Evolutionary conservation across 2,329 filamentous ascomycete genomes (phyloP).

Genomic region (Penicillium sp.): DNA sequence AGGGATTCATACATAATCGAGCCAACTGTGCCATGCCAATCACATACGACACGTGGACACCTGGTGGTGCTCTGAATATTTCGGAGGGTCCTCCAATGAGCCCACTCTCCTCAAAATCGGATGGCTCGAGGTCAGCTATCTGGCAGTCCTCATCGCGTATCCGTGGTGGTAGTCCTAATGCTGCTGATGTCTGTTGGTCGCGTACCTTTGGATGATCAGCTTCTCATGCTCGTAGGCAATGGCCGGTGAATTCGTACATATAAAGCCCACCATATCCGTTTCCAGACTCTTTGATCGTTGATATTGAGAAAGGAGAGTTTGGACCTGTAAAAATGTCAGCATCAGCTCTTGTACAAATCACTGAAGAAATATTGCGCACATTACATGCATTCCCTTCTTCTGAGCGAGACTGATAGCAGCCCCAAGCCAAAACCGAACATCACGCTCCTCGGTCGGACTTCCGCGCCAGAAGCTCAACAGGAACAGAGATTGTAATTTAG

Average conservation of each 20-base stretch:
- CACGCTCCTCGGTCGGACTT: conserved; percentile 50
- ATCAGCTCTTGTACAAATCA: not conserved
- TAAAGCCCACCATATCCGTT: conserved; percentile 57
- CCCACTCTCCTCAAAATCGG: conserved; percentile 41
- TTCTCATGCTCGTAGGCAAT: not conserved
- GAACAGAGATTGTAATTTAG: conserved; percentile 54
- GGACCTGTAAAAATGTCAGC: conserved; percentile 21
- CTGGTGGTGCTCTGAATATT: conserved; percentile 33
- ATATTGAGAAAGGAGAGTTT: conserved; percentile 32
- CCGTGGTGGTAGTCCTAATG: conserved; percentile 48
- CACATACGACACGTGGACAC: conserved; percentile 36
- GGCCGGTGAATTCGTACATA: conserved; percentile 37
- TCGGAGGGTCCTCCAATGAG: conserved; percentile 22
- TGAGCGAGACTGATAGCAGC: conserved; percentile 56
- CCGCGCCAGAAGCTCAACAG: conserved; percentile 59
- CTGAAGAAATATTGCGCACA: conserved; percentile 18
- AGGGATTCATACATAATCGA: conserved; percentile 32
- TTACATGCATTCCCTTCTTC: conserved; percentile 44
- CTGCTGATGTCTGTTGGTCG: conserved; percentile 51
- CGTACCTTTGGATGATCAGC: conserved; percentile 36
- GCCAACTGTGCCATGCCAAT: conserved; percentile 45
- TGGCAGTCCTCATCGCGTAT: conserved; percentile 55
- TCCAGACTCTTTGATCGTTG: conserved; percentile 43
- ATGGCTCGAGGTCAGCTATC: conserved; percentile 39
- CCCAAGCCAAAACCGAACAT: conserved; percentile 54